Percentiles rank a stretch among this genome's conserved stretches.
phyloP scores from a whole-genome alignment of 1,284 basidiomycete genomes.

The Leccinum subrobustum region DNA sequence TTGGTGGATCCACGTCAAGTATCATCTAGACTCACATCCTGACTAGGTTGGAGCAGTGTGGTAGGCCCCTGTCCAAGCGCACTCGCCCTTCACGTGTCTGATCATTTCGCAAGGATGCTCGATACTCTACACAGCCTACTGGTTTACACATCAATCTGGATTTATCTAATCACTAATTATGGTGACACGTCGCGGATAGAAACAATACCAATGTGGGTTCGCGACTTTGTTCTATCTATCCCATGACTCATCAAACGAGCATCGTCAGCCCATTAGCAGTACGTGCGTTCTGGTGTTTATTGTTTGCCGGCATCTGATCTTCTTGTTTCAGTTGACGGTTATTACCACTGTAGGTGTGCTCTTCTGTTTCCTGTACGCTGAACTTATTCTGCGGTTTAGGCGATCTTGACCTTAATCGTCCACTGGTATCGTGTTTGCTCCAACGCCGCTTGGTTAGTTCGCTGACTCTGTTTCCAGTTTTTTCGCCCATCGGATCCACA shows the following conservation, averaged over 20 bases:
- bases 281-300: slow-evolving; percentile 17
- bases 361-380: background rate
- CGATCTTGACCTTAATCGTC: slow-evolving; percentile 34
- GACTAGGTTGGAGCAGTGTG: slow-evolving; percentile 30
- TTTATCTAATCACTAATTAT: slow-evolving; percentile 29
- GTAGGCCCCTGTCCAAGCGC: slow-evolving; percentile 6
- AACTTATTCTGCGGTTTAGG: slow-evolving; percentile 26
- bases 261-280: slow-evolving; percentile 43
- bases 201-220: slow-evolving; percentile 24
- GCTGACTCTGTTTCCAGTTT: slow-evolving; percentile 20
- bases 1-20: slow-evolving; percentile 6
- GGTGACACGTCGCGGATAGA: slow-evolving; percentile 27
- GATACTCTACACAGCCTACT: slow-evolving; percentile 30
- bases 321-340: slow-evolving; percentile 42
- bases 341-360: slow-evolving; percentile 39
- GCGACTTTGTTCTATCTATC: background rate
- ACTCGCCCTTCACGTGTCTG: slow-evolving; percentile 3
- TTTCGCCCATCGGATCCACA: slow-evolving; percentile 33
- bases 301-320: background rate
- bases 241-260: background rate
- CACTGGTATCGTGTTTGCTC: slow-evolving; percentile 31
- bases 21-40: background rate
- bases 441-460: background rate
- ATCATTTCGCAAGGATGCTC: slow-evolving; percentile 19
- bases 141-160: slow-evolving; percentile 31